These are phyloP conservation scores for Prunus mume DNA, from an alignment of 306 rosid genomes.

Conservation along the genomic window DNA sequence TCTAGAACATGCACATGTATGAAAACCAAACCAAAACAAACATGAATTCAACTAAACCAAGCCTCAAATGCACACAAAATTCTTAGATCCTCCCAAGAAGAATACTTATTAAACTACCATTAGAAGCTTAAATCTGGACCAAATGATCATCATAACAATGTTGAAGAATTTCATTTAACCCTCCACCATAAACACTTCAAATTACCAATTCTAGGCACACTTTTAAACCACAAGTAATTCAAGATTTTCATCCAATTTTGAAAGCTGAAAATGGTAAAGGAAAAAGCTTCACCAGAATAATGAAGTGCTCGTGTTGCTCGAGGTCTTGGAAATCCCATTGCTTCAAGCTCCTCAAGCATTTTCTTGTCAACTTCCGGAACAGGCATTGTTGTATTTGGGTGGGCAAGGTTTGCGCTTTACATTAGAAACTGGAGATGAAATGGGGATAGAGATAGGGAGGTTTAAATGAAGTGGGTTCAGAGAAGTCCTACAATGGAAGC, in stretches of 20 bases:
- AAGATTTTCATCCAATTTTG: neutral
- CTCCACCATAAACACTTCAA: neutral
- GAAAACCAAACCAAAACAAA: neutral
- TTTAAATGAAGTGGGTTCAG: constrained; percentile 1
- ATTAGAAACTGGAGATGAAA: neutral
- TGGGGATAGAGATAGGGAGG: neutral
- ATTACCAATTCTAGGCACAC: neutral
- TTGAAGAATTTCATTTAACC: neutral
- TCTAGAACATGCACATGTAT: neutral
- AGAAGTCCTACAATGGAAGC: constrained; percentile 19
- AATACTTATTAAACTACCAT: neutral
- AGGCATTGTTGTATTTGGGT: constrained; percentile 40
- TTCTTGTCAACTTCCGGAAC: constrained; percentile 58
- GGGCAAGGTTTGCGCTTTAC: neutral
- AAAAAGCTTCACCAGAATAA: constrained; percentile 54
- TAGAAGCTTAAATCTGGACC: neutral
- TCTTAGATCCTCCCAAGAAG: neutral
- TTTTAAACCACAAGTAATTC: neutral
- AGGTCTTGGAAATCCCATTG: constrained; percentile 61
- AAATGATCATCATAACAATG: neutral
- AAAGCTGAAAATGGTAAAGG: neutral
- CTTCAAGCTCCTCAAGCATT: constrained; percentile 49
- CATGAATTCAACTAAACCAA: neutral
- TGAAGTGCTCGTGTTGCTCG: constrained; percentile 57
- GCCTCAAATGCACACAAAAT: neutral